phyloP scores from a whole-genome alignment of 2,329 filamentous ascomycete genomes.

The Neofusicoccum ribis region DNA sequence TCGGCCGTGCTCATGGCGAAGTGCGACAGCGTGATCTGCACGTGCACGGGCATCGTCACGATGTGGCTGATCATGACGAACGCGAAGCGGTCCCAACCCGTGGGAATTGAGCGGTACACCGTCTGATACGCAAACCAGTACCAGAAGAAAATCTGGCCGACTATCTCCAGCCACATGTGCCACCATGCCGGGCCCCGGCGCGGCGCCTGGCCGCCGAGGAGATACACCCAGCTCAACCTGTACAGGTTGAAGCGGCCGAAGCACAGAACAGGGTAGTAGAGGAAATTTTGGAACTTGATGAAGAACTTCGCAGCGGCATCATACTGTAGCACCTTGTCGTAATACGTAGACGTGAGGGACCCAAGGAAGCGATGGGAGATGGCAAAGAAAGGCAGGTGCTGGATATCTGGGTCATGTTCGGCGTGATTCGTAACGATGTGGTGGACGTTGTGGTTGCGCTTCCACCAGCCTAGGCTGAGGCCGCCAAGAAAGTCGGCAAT shows the following conservation, averaged over 20 bases:
- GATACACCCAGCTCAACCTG: conserved; percentile 65
- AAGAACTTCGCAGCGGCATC: conserved; percentile 61
- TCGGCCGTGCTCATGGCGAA: conserved; percentile 71
- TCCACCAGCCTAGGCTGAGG: conserved; percentile 95
- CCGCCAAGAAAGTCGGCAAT: conserved; percentile 89
- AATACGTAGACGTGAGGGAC: conserved; percentile 64
- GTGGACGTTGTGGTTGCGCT: conserved; percentile 92
- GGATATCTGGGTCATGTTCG: conserved; percentile 94
- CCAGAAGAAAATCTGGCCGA: conserved; percentile 66
- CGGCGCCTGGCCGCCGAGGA: conserved; percentile 57
- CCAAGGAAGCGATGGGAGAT: conserved; percentile 66
- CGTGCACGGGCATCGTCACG: conserved; percentile 66
- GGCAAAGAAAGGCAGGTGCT: conserved; percentile 70
- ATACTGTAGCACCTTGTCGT: conserved; percentile 65
- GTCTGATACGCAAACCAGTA: conserved; percentile 67
- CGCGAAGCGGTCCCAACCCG: conserved; percentile 56
- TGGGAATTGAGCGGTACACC: conserved; percentile 61
- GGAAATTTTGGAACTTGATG: conserved; percentile 63
- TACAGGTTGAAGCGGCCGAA: conserved; percentile 74
- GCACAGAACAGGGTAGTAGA: conserved; percentile 68
- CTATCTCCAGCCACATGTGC: conserved; percentile 67
- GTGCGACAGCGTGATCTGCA: conserved; percentile 72
- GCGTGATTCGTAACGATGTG: conserved; percentile 94
- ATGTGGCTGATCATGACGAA: conserved; percentile 67
- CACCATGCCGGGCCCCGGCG: conserved; percentile 65